Conservation (phyloP, 1,139 yeast genomes). For the Yarrowia galli region DNA sequence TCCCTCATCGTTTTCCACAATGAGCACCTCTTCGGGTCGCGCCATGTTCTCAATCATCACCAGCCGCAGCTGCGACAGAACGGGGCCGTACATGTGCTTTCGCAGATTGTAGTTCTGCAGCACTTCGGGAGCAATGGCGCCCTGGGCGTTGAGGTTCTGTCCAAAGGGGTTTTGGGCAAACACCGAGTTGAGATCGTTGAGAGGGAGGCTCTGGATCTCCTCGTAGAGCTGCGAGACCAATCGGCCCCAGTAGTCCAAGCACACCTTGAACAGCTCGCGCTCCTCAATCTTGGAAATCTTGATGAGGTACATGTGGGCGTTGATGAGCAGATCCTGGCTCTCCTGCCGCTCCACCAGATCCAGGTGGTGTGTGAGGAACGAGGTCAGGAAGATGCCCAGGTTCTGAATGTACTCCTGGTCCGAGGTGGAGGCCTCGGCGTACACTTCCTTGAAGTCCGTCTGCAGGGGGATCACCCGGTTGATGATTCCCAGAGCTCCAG, state of each 20-base stretch:
- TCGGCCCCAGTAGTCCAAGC: constrained; percentile 91
- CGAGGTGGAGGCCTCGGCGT: constrained; percentile 74
- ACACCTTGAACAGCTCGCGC: constrained; percentile 92
- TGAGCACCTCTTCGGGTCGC: constrained; percentile 95
- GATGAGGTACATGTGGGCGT: constrained; percentile 80
- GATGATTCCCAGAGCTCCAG: constrained; percentile 75
- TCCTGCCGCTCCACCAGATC: constrained; percentile 72
- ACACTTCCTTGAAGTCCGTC: constrained; percentile 75
- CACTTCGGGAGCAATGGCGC: constrained; percentile 86
- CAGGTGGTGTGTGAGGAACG: constrained; percentile 82
- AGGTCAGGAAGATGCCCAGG: constrained; percentile 89
- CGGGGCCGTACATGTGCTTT: constrained; percentile 77
- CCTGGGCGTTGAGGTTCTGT: constrained; percentile 57
- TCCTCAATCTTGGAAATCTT: constrained; percentile 91
- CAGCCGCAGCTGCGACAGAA: constrained; percentile 81
- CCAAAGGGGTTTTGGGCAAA: constrained; percentile 50
- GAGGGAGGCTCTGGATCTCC: constrained; percentile 84
- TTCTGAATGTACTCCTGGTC: constrained; percentile 97
- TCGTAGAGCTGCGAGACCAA: constrained; percentile 80
- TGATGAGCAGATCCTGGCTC: constrained; percentile 65
- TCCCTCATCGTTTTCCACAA: constrained; percentile 98
- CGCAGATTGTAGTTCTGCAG: constrained; percentile 80
- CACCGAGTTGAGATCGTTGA: constrained; percentile 68
- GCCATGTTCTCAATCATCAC: constrained; percentile 98
- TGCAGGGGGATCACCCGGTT: constrained; percentile 73